Base-by-base conservation (phyloP, 306 rosid species). In the Alnus rubra region DNA sequence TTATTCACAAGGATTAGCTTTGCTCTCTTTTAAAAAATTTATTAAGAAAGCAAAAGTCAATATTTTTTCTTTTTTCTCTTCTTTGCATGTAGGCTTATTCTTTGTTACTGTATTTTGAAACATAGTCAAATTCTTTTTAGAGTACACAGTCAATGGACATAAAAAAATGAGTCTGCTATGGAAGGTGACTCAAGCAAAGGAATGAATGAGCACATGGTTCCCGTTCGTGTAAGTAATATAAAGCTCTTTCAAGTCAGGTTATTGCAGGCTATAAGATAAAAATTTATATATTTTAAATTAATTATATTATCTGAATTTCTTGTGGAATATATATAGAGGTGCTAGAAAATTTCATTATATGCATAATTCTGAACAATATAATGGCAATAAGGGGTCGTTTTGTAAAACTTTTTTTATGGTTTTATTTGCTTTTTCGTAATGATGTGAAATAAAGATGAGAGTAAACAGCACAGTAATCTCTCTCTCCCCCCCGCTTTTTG, bases 101-200 rank as follows among this genome's bases (percentile, higher is more conserved):
- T 54, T 54, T 6, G 59, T 54, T 9, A 6, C n/a, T 18, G 18
- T 54, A 18, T 15, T 54, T 47, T 47, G 8, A 47, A 47, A 19
- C n/a, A n/a, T 6, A 7, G 5, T 1, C n/a, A 0, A 2, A 15
- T 18, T n/a, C 2, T 18, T 54, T 15, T 54, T 54, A 5, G 50
- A 35, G 1, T 35, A 3, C 39, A 35, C 0, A 2, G 72, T 71
- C 78, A 2, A 75, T 88, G 89, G 95, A 92, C 83, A 92, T 92
- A 81, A 84, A 87, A 87, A 92, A 90, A 23, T 11, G 97, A 84
- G 78, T 90, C 88, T 86, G 56, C 87, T 55, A 91, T 92, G 78
- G 97, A 94, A 59, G 92, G 97, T 56, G 97, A 94, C 88, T 93
- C 92, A 45, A 92, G 97, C 47, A 89, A 86, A 88, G 87, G 94